A percentile compares a stretch with the other conserved stretches of the same genome.
Evolutionary conservation across 768 basidiomycete genomes (phyloP).

Genomic region (Paxillus involutus): DNA sequence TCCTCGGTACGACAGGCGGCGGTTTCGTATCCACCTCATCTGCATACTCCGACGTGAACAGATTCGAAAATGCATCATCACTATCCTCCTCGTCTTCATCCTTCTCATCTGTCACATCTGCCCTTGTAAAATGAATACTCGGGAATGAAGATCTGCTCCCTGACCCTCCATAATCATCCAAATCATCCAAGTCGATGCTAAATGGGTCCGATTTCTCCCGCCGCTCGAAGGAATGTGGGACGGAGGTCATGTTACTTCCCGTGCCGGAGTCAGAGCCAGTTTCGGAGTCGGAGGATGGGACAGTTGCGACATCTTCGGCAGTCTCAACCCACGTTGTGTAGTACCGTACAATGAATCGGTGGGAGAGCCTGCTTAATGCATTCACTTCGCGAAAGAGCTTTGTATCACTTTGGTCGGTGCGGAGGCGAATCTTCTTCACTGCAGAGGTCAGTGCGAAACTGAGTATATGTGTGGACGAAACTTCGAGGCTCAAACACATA

Average conservation of each 20-base stretch:
- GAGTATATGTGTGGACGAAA: not conserved
- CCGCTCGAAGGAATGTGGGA: constrained; percentile 43
- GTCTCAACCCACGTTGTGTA: constrained; percentile 90
- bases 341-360: constrained; percentile 90
- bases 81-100: constrained; percentile 46
- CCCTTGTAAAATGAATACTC: constrained; percentile 75
- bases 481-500: constrained; percentile 25
- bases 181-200: constrained; percentile 59
- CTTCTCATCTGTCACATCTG: constrained; percentile 38
- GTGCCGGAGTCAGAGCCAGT: constrained; percentile 36
- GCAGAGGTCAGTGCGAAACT: constrained; percentile 2
- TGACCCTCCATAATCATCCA: constrained; percentile 57
- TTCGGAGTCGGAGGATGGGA: constrained; percentile 46
- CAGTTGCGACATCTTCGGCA: constrained; percentile 50
- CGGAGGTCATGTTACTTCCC: constrained; percentile 55
- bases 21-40: constrained; percentile 33
- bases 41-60: constrained; percentile 34
- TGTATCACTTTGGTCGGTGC: constrained; percentile 73
- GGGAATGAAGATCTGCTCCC: constrained; percentile 68
- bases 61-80: constrained; percentile 38
- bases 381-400: constrained; percentile 93
- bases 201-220: constrained; percentile 58
- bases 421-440: constrained; percentile 90
- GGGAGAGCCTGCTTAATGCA: constrained; percentile 81
- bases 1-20: constrained; percentile 42